Base-by-base conservation (phyloP, 345 rosid genomes). In the Erucastrum elatum region DNA sequence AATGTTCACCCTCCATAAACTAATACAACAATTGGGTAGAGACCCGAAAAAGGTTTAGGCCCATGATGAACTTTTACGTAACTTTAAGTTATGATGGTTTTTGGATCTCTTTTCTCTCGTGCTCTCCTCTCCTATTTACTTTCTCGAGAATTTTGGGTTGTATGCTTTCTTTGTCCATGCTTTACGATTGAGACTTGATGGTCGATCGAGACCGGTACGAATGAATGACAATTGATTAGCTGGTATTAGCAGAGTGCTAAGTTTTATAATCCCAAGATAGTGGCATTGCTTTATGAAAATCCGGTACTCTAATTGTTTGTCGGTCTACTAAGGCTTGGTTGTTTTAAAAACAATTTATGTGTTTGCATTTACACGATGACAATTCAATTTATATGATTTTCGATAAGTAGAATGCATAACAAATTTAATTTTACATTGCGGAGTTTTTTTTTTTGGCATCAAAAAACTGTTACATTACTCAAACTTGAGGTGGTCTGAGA, bases 1-100 rank as follows among this genome's bases (percentile, higher is more conserved):
- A 59, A 63, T 59, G 34, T 58, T 58, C 33, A 26, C n/a, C 7
- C 64, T 59, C 33, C 33, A 5, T 33, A 49, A 21, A 44, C 77
- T 27, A n/a, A 27, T 60, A 10, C 11, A 73, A 74, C 68, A 74
- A 34, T 16, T 12, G 21, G 35, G 0, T 35, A 64, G 7, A 26
- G 15, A 6, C 35, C 63, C 70, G 21, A 64, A 53, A 34, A 74
- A 25, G 59, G 6, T 6, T 53, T 15, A 58, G 64, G 71, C 77
- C 71, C 71, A 35, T 34, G 13, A 63, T 21, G 13, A 73, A 63
- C 44, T 61, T 35, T 8, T 26, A 58, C 7, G 25, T 58, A 58
- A 0, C 9, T 29, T 9, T 53, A 1, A 1, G 8, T 11, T 31
- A 3, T 9, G 56, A 30, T 16, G 27, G 1, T 56, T 15, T 15